phyloP scores from a whole-genome alignment of 192 early-diverging fungal genomes.

The Helicostylum pulchrum region DNA sequence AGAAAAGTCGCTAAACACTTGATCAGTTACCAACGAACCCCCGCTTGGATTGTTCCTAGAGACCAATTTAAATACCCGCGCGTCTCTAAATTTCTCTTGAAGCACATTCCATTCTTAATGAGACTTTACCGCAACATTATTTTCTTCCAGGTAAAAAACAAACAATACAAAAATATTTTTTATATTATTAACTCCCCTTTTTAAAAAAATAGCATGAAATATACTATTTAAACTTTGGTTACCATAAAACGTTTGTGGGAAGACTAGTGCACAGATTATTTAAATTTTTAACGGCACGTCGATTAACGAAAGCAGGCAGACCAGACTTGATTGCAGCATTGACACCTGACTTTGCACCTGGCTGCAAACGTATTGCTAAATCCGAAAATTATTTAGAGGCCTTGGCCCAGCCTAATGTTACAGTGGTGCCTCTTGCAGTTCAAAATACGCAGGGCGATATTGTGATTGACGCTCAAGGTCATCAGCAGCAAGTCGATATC shows the following conservation, averaged over 20 bases:
- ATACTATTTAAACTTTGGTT: constrained; percentile 42
- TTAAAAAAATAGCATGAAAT: constrained; percentile 33
- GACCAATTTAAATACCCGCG: constrained; percentile 31
- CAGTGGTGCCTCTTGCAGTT: constrained; percentile 31
- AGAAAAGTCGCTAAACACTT: constrained; percentile 39
- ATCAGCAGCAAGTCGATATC: constrained; percentile 38
- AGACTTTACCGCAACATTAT: constrained; percentile 14
- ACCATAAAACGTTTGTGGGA: constrained; percentile 35
- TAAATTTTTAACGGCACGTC: constrained; percentile 29
- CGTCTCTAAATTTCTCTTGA: constrained; percentile 37
- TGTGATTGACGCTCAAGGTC: constrained; percentile 34
- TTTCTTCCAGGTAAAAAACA: constrained; percentile 21
- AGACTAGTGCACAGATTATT: constrained; percentile 33
- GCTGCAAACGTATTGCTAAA: constrained; percentile 43
- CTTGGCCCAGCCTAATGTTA: constrained; percentile 29
- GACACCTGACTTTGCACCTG: constrained; percentile 37
- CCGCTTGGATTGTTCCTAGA: constrained; percentile 44
- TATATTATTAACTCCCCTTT: too few species aligned
- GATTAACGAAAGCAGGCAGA: constrained; percentile 26
- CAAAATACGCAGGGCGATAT: constrained; percentile 26
- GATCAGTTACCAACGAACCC: constrained; percentile 51
- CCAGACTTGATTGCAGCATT: constrained; percentile 28
- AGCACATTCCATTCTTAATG: constrained; percentile 37
- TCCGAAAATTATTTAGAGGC: constrained; percentile 28
- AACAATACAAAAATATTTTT: constrained; percentile 31